Conservation (phyloP, 1,284 basidiomycete species). For the Neolentinus lepideus region DNA sequence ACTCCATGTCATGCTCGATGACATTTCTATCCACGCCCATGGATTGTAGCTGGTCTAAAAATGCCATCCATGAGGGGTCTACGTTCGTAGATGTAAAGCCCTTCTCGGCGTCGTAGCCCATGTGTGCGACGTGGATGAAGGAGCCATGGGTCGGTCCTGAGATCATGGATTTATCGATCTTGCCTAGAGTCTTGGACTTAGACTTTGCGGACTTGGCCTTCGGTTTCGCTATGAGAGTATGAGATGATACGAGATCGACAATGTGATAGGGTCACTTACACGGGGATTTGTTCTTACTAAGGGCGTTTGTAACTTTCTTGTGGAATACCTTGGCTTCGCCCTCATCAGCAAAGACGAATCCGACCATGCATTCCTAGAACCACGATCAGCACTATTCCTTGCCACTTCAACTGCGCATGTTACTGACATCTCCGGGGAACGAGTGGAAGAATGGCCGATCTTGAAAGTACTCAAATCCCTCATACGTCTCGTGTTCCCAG, state of each 20-base stretch:
- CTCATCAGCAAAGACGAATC: conserved; percentile 88
- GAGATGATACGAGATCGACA: conserved; percentile 3
- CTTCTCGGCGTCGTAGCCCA: conserved; percentile 86
- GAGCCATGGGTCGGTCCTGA: conserved; percentile 74
- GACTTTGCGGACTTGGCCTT: conserved; percentile 51
- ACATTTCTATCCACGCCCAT: conserved; percentile 62
- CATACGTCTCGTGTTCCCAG: conserved; percentile 93
- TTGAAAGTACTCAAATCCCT: conserved; percentile 77
- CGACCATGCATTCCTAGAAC: conserved; percentile 77
- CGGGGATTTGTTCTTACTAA: conserved; percentile 51
- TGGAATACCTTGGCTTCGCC: conserved; percentile 81
- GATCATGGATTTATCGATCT: conserved; percentile 89
- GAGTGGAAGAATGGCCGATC: conserved; percentile 94
- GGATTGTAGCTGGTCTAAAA: conserved; percentile 67
- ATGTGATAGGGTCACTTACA: conserved; percentile 29
- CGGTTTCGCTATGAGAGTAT: conserved; percentile 20
- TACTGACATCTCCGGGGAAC: conserved; percentile 84
- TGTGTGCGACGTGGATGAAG: conserved; percentile 91
- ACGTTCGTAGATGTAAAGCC: conserved; percentile 86
- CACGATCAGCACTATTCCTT: background rate
- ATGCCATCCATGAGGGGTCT: conserved; percentile 86
- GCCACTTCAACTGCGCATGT: background rate
- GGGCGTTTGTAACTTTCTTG: conserved; percentile 71
- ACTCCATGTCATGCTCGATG: conserved; percentile 77
- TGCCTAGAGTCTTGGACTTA: conserved; percentile 47